Evolutionary conservation across 2,329 filamentous ascomycete species (phyloP).

Genomic region (Scopulariopsis brevicaulis): DNA sequence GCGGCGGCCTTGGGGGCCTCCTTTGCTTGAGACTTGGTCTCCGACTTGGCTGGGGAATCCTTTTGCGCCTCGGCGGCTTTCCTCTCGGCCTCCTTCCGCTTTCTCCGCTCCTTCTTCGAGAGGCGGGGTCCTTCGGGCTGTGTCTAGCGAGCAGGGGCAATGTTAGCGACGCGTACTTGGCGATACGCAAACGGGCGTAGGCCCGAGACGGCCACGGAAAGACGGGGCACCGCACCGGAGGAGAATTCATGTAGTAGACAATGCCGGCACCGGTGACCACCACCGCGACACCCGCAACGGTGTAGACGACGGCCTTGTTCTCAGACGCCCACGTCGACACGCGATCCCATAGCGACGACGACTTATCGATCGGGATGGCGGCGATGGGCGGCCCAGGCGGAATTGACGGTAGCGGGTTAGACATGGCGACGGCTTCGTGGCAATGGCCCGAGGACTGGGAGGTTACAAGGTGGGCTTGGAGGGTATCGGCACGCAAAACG

Average conservation of each 20-base stretch:
- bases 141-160: not conserved
- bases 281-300: conserved; percentile 85
- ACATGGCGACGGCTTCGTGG: conserved; percentile 18
- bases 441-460: conserved; percentile 1
- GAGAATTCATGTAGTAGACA: conserved; percentile 71
- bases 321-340: conserved; percentile 87
- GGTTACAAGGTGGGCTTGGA: conserved; percentile 10
- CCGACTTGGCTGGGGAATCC: conserved; percentile 18
- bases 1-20: conserved; percentile 31
- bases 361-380: conserved; percentile 37
- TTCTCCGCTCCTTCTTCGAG: conserved; percentile 82
- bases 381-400: conserved; percentile 29
- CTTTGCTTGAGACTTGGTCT: conserved; percentile 12
- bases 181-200: not conserved
- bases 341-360: conserved; percentile 76
- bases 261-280: conserved; percentile 86
- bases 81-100: conserved; percentile 68
- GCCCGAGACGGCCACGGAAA: conserved; percentile 2
- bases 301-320: conserved; percentile 92
- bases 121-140: conserved; percentile 45
- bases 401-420: conserved; percentile 35
- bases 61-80: conserved; percentile 32
- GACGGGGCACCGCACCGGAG: conserved; percentile 31
- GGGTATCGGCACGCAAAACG: conserved; percentile 11
- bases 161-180: not conserved